Conservation (phyloP, 1,284 basidiomycete species). For the Naganishia albida region DNA sequence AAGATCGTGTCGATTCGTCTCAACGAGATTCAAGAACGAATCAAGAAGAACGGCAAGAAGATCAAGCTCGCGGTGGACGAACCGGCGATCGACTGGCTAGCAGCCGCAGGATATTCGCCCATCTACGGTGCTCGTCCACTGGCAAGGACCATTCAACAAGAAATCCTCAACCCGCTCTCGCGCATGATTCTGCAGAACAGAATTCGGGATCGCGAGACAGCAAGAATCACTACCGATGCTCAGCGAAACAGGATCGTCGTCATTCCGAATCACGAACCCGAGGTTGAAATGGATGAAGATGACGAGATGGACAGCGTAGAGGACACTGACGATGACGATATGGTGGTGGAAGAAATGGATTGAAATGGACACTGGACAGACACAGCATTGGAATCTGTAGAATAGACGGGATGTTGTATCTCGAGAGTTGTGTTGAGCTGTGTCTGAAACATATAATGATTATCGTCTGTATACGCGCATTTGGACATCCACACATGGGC, state of each 20-base stretch:
- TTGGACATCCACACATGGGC: too few species aligned
- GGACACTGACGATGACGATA: slow-evolving; percentile 47
- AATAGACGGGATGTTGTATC: slow-evolving; percentile 1
- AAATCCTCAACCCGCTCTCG: slow-evolving; percentile 89
- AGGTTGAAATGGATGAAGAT: slow-evolving; percentile 47
- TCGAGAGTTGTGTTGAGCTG: background rate
- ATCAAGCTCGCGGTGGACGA: slow-evolving; percentile 75
- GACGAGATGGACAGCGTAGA: slow-evolving; percentile 38
- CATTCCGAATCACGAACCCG: slow-evolving; percentile 72
- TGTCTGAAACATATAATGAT: background rate
- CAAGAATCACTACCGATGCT: slow-evolving; percentile 76
- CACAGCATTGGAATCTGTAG: background rate
- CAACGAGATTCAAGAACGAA: slow-evolving; percentile 66
- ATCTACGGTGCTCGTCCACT: slow-evolving; percentile 86
- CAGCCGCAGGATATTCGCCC: slow-evolving; percentile 66
- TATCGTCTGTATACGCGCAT: background rate
- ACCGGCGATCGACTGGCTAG: slow-evolving; percentile 77
- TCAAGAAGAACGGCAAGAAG: slow-evolving; percentile 71
- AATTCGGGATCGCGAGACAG: slow-evolving; percentile 77
- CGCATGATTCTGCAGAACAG: slow-evolving; percentile 81
- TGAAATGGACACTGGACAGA: slow-evolving; percentile 30
- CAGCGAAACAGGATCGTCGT: slow-evolving; percentile 78
- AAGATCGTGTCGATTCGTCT: slow-evolving; percentile 60
- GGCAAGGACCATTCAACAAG: slow-evolving; percentile 86
- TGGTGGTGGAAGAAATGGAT: slow-evolving; percentile 54